A percentile compares a stretch with the other conserved stretches of the same genome.
Evolutionary conservation across 306 rosid genomes (phyloP).

Genomic region (Crataegus laevigata): DNA sequence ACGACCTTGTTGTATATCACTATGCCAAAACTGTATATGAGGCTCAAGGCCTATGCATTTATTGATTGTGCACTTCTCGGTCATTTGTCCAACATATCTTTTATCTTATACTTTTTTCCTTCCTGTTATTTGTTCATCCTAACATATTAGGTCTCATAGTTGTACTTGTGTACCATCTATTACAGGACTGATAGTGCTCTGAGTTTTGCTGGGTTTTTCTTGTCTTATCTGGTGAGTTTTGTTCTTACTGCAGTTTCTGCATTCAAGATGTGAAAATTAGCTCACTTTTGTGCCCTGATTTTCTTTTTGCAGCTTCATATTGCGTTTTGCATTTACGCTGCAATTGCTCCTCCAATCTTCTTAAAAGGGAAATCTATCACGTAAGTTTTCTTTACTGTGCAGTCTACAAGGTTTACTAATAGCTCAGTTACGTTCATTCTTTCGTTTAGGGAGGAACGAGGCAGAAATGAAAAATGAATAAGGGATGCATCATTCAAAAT

Average conservation of each 20-base stretch:
- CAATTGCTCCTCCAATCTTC: conserved; percentile 86
- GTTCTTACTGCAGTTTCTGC: conserved; percentile 11
- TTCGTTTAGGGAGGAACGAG: neutral
- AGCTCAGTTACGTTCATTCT: neutral
- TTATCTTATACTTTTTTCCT: neutral
- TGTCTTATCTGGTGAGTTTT: conserved; percentile 51
- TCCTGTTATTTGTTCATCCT: neutral
- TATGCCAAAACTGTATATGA: conserved; percentile 13
- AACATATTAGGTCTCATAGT: conserved; percentile 2
- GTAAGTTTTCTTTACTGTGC: conserved; percentile 39
- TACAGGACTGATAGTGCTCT: conserved; percentile 92
- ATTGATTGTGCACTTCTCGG: neutral
- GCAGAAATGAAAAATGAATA: neutral
- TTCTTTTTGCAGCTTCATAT: conserved; percentile 62
- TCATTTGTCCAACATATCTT: neutral
- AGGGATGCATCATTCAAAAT: neutral
- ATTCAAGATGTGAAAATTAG: conserved; percentile 10
- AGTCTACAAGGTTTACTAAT: neutral
- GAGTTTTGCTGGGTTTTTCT: conserved; percentile 89
- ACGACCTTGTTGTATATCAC: conserved; percentile 4
- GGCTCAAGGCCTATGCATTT: conserved; percentile 7
- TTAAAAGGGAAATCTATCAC: conserved; percentile 78
- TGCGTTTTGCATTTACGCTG: conserved; percentile 64
- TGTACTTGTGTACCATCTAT: conserved; percentile 20
- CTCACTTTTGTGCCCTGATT: conserved; percentile 17